Base-by-base conservation (phyloP, 345 rosid species). In the Triadica sebifera region DNA sequence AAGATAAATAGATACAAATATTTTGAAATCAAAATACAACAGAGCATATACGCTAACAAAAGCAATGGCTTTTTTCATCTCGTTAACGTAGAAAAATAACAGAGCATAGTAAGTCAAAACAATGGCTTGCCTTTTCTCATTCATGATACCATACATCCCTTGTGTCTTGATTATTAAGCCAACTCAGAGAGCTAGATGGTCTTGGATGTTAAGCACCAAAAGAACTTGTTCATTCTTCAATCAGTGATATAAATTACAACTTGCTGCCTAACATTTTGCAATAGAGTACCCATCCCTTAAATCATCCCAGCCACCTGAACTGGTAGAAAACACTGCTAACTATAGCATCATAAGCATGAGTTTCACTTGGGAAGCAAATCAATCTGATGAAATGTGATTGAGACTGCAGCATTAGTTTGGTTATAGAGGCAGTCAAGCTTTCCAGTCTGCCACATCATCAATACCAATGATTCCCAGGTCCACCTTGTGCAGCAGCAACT, bases 401-500 rank as follows among this genome's bases (percentile, higher is more conserved):
- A 25, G 52, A 56, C 49, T 56, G 67, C 70, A 46, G 25, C 73
- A 17, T 67, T 24, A 20, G 2, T 65, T 64, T 12, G 51, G 74
- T 5, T 12, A 55, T 57, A 6, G 1, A 29, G 19, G 49, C 76
- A 13, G 74, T 55, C n/a, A 55, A 63, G 45, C 16, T 11, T 67
- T 45, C 71, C 34, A 60, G 46, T 66, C 50, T 16, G n/a, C 7
- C 6, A 71, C 39, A 49, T 52, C 70, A 53, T 68, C 84, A 90
- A 79, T 89, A 92, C 98, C 97, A 92, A 74, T 87, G 88, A 75
- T 80, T 85, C 77, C 87, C 88, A 8, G 89, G 49, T 17, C 89
- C 90, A 70, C 87, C 92, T 80, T 89, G 93, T 17, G 97, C 89
- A 15, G 97, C 95, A 67, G 93, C 86, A 67, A 91, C 93, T 87